phyloP scores from a whole-genome alignment of 83 land plant species.

The Isoetes engelmannii region DNA sequence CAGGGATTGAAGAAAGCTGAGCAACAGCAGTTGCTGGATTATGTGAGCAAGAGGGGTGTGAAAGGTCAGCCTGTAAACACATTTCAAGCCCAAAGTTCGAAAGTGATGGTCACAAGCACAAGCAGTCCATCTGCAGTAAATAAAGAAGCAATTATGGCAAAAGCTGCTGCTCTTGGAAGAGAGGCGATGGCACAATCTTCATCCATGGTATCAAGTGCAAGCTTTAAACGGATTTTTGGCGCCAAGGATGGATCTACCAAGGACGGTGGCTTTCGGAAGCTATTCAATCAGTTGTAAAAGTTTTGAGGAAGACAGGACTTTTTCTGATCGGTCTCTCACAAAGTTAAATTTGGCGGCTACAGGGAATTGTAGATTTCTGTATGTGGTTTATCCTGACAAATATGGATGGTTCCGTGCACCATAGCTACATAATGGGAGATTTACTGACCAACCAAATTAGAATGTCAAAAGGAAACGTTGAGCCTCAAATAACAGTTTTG shows the following conservation, averaged over 20 bases:
- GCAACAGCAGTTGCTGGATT: conserved; percentile 3
- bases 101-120: not conserved
- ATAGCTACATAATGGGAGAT: no score
- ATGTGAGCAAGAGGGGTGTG: conserved; percentile 3
- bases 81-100: not conserved
- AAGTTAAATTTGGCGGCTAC: no score
- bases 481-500: no score
- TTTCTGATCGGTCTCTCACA: no score
- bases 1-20: conserved; percentile 7
- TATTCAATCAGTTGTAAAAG: not conserved
- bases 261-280: not conserved
- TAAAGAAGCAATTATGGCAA: conserved; percentile 9
- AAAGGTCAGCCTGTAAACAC: not conserved
- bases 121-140: not conserved
- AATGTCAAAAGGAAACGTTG: no score
- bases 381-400: no score
- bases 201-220: not conserved
- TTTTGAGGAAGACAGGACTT: no score
- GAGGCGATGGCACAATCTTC: conserved; percentile 7
- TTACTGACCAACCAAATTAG: no score
- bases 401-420: no score
- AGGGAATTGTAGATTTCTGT: no score
- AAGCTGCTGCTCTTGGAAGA: conserved; percentile 5
- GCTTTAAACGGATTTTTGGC: not conserved
- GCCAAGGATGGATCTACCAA: conserved; percentile 7